Base-by-base conservation (phyloP, 345 rosid genomes). In the Salix caprea region DNA sequence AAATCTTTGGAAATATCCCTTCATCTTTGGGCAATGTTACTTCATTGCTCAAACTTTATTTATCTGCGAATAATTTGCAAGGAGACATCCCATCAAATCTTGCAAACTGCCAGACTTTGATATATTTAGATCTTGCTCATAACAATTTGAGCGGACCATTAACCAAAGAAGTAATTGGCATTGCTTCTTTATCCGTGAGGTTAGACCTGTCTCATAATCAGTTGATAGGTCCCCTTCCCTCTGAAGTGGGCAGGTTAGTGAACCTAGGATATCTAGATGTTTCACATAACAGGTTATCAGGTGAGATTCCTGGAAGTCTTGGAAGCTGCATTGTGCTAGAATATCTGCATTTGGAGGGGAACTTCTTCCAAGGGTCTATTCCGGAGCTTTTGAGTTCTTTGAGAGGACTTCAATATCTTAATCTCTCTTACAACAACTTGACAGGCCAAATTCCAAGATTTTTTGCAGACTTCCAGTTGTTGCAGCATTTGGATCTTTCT, bases 11-110 rank as follows among this genome's bases (percentile, higher is more conserved):
- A 23, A 7, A 10, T 0, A 78, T 84, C 32, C 84, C 77, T 1
- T 1, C 52, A 19, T 78, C 70, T 13, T 2, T 78, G 0, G 54
- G 67, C 2, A 81, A 70, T 34, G 37, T 74, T 9, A 67, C 68
- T 16, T 12, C 30, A 8, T 13, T 76, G 6, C 3, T 4, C 12
- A 2, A 2, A 5, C 61, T 78, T 19, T 0, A 13, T 4, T 48
- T 84, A 14, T 1, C 5, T 0, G 0, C 1, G 1, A 84, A 84
- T 42, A 54, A 46, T 24, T 58, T 78, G 28, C 67, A 73, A 40
- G 81, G 81, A 58, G 68, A 65, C 21, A 67, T 78, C 40, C 72
- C 61, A 32, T 26, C 69, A n/a, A 68, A 32, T 58, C 21, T 78
- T 12, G 67, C 24, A 11, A 58, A 73, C 10, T 40, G 68, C 23